Conservation (phyloP, 352 stramenopile genomes). For the Lagenidium giganteum region DNA sequence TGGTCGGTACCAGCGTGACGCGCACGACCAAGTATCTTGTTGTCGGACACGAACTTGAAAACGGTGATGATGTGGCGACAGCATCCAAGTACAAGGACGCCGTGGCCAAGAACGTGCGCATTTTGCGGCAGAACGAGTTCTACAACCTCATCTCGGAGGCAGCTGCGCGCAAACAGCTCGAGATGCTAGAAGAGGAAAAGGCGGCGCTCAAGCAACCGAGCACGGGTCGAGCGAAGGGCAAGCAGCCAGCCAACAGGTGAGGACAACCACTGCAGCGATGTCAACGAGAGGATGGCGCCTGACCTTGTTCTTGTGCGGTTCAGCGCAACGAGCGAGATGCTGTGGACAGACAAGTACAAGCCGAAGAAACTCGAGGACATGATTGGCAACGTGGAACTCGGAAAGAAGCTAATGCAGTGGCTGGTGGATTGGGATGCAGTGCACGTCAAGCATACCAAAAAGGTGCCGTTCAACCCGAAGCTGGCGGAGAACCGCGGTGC, state of each 20-base stretch:
- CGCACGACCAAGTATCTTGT: slow-evolving; percentile 77
- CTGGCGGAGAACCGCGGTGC: slow-evolving; percentile 85
- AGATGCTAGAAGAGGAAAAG: slow-evolving; percentile 59
- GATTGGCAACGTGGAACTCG: slow-evolving; percentile 91
- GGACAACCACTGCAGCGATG: slow-evolving; percentile 28
- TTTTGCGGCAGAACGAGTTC: slow-evolving; percentile 84
- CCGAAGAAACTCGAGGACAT: slow-evolving; percentile 89
- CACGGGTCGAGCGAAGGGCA: slow-evolving; percentile 63
- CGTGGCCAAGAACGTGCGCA: slow-evolving; percentile 72
- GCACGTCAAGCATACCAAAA: slow-evolving; percentile 82
- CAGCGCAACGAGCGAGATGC: slow-evolving; percentile 32
- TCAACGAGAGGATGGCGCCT: slow-evolving; percentile 1
- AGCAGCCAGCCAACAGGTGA: slow-evolving; percentile 43
- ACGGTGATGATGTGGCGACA: slow-evolving; percentile 48
- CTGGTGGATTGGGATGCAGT: slow-evolving; percentile 76
- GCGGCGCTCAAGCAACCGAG: slow-evolving; percentile 24
- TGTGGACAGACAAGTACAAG: slow-evolving; percentile 98
- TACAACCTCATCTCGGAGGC: slow-evolving; percentile 81
- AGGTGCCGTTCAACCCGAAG: slow-evolving; percentile 70
- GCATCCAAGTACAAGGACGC: slow-evolving; percentile 90
- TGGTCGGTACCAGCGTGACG: slow-evolving; percentile 54
- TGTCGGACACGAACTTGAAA: slow-evolving; percentile 54
- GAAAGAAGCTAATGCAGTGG: slow-evolving; percentile 86
- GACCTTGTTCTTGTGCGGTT: not conserved
- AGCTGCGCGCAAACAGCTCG: slow-evolving; percentile 54